Percentiles rank a stretch among this genome's conserved stretches.
These are phyloP conservation scores for Rhodomyrtus tomentosa DNA, from an alignment of 345 rosid species.

Conservation along the genomic window DNA sequence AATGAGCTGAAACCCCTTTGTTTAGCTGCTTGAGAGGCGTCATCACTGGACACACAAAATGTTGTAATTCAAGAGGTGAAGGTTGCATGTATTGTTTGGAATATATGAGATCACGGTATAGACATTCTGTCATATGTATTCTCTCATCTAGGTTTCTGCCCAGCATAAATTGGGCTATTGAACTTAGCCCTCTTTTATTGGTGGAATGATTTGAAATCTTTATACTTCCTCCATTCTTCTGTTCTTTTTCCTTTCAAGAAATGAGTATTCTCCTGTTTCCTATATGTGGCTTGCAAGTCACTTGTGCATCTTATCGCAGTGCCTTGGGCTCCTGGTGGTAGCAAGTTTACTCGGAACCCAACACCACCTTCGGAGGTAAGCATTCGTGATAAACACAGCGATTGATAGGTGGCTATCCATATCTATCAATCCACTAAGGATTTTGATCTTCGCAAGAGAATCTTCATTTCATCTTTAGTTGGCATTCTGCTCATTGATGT, in stretches of 20 bases:
- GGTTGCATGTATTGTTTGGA: neutral
- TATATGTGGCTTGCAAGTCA: neutral
- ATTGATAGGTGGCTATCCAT: neutral
- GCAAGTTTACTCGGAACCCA: conserved; percentile 88
- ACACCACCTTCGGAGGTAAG: conserved; percentile 89
- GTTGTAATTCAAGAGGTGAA: neutral
- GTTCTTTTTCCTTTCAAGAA: neutral
- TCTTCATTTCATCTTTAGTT: neutral
- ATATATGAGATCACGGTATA: neutral
- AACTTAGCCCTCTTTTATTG: neutral
- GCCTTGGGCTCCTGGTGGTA: conserved; percentile 99
- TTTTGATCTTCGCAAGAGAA: neutral
- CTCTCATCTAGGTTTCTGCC: neutral
- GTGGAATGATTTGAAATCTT: neutral
- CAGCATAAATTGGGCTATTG: neutral
- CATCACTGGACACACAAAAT: neutral
- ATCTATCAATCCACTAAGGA: neutral
- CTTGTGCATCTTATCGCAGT: conserved; percentile 34
- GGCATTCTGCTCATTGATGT: neutral
- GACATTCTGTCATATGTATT: neutral
- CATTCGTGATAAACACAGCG: neutral
- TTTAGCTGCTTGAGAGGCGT: neutral
- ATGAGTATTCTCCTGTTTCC: neutral
- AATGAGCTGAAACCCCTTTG: neutral
- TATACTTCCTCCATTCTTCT: neutral